Evolutionary conservation across 1,284 basidiomycete species (phyloP).

Genomic region (Porogramme epimiltina): DNA sequence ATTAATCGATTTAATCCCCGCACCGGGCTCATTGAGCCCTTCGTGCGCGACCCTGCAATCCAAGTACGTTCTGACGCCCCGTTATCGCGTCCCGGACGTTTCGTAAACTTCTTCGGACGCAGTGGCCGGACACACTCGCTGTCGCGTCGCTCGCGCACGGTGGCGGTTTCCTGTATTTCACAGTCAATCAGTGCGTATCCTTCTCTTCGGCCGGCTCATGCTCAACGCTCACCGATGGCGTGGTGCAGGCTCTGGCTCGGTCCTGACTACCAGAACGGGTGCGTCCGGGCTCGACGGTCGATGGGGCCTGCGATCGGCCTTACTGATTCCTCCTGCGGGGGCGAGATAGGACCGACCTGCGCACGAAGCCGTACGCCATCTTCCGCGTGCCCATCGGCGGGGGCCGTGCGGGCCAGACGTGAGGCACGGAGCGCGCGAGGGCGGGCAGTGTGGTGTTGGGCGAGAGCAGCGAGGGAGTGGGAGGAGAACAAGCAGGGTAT

Average conservation of each 20-base stretch:
- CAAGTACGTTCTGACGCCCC: conserved; percentile 17
- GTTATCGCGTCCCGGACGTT: not conserved
- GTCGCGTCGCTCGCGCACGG: conserved; percentile 16
- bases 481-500: too few relatives aligned
- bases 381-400: conserved; percentile 12
- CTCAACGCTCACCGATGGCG: not conserved
- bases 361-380: conserved; percentile 11
- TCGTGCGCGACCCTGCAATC: conserved; percentile 31
- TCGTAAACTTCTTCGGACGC: not conserved
- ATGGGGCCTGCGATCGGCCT: too few relatives aligned
- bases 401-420: conserved; percentile 11
- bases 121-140: conserved; percentile 24
- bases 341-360: conserved; percentile 6
- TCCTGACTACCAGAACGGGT: conserved; percentile 28
- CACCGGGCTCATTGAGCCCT: conserved; percentile 28
- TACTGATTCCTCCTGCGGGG: too few relatives aligned
- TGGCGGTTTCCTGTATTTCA: conserved; percentile 21
- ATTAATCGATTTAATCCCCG: conserved; percentile 29
- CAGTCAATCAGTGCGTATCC: conserved; percentile 21
- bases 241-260: conserved; percentile 23
- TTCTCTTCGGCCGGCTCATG: too few relatives aligned
- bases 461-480: too few relatives aligned
- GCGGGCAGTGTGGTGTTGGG: not conserved
- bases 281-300: not conserved
- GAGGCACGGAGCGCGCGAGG: not conserved